Conservation (phyloP, 371 early-diverging fungal genomes). For the Mucor plumbeus region DNA sequence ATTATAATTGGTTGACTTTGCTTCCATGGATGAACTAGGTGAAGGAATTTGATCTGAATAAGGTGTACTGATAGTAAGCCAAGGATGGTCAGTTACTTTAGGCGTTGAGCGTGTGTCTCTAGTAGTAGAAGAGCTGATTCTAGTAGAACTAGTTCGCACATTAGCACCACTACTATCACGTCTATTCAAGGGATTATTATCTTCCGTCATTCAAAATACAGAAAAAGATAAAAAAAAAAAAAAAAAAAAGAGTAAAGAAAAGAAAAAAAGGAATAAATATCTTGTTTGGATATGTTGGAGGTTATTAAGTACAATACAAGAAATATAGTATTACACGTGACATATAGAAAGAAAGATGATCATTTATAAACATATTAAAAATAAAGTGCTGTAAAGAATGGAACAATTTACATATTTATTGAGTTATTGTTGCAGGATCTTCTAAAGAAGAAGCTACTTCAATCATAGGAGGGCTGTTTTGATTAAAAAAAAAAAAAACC, state of each 20-base stretch:
- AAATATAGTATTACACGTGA: not conserved
- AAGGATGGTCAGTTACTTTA: constrained; percentile 35
- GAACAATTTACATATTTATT: constrained; percentile 1
- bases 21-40: constrained; percentile 2
- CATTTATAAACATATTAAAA: constrained; percentile 91
- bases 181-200: not conserved
- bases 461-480: constrained; percentile 14
- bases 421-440: not conserved
- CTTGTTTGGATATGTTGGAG: constrained; percentile 68
- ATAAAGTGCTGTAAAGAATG: constrained; percentile 58
- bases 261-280: constrained; percentile 29
- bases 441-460: constrained; percentile 19
- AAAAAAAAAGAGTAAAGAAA: not conserved
- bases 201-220: constrained; percentile 1
- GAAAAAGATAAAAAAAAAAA: constrained; percentile 1
- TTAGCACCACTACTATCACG: not conserved
- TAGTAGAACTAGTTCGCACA: not conserved
- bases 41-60: constrained; percentile 12
- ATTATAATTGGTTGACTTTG: not conserved
- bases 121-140: not conserved
- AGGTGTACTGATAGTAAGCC: constrained; percentile 10
- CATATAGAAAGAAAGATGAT: constrained; percentile 66
- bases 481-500: not conserved
- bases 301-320: constrained; percentile 26
- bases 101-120: constrained; percentile 1